Evolutionary conservation across 2,329 filamentous ascomycete species (phyloP), one percentile per base, ranked within the genome.

Genomic region (Periconia sp.): DNA sequence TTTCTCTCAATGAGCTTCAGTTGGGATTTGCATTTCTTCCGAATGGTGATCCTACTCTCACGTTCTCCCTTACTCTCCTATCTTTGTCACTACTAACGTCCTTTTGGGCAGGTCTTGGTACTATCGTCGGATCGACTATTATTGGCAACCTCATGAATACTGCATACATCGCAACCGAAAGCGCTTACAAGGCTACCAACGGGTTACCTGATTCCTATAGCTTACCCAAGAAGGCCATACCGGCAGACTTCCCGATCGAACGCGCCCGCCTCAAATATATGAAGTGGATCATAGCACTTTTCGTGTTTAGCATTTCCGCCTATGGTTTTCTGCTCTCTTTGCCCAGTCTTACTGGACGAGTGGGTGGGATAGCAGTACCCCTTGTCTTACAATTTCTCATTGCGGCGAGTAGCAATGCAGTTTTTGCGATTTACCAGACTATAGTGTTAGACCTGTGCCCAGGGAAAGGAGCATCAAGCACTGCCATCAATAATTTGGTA

Each of bases 381-480:
- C 25, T 54, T 5, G 17, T 52, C 10, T 31, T 59, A 0, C 56
- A 59, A 31, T 59, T 73, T 36, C 18, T 70, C 4, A 61, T 73
- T 16, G 65, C 68, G 0, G 65, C 61, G 19, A 58, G 59, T 4
- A 59, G 64, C 3, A 71, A 60, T 32, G 66, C 65, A 2, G 53
- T 71, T 5, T 68, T 70, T 36, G 80, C 79, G 44, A 77, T 86
- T 31, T 73, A 86, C n/a, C 82, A 79, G 53, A 83, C 82, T 0
- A 68, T 88, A 5, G 74, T 86, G 11, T 79, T 87, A 1, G 85
- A 88, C 50, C 66, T 87, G 2, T 82, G 84, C 48, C 82, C 83
- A 0, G 69, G 79, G 17, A 77, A 79, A 1, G 82, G 83, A 0
- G 82, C 82, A 0, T 85, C 83, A 0, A 81, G 80, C 0, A 83